Evolutionary conservation across 2,329 filamentous ascomycete genomes (phyloP), one percentile per base, ranked within the genome.

Genomic region (Talaromyces sp.): DNA sequence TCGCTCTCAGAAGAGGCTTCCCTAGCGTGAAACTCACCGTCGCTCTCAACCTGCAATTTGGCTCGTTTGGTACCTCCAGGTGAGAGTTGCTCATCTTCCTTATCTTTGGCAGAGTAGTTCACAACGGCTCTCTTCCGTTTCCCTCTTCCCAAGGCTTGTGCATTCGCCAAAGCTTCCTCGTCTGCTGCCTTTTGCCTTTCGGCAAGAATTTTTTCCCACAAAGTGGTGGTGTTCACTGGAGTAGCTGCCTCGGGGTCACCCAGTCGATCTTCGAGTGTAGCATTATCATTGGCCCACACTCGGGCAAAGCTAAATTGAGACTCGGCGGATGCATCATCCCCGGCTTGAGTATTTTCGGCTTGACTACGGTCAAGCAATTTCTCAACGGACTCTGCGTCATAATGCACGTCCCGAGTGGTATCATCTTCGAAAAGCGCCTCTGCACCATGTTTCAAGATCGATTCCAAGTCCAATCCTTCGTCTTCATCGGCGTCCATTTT

Each of bases 141-240:
- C 45, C 95, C 95, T 66, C 95, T 87, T 11, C 95, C 95, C 57
- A 97, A 86, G n/a, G 86, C 86, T 74, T 96, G 87, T 58, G 88
- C 84, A 66, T 88, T 87, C 17, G 81, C 83, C 39, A 88, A 88
- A 8, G 88, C 87, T 71, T 93, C 88, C 64, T 87, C 87, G n/a
- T 86, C 85, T 2, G 93, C 93, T 63, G 90, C 87, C 49, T 86
- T 87, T 76, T 96, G 92, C 68, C 95, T 88, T 73, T 96, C 87
- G 62, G 89, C 87, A 41, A 99, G 82, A 66, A 99, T 97, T 70
- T 89, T 89, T 62, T 96, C 93, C 96, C 96, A 99, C 0, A 96
- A 87, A 41, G 87, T 88, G 15, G 87, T 88, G 15, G 86, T 84
- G 71, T 89, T 89, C 10, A 89, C 82, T 0, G 83, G 81, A 8